Conservation (phyloP, 768 basidiomycete genomes). For the Russula ochroleuca region DNA sequence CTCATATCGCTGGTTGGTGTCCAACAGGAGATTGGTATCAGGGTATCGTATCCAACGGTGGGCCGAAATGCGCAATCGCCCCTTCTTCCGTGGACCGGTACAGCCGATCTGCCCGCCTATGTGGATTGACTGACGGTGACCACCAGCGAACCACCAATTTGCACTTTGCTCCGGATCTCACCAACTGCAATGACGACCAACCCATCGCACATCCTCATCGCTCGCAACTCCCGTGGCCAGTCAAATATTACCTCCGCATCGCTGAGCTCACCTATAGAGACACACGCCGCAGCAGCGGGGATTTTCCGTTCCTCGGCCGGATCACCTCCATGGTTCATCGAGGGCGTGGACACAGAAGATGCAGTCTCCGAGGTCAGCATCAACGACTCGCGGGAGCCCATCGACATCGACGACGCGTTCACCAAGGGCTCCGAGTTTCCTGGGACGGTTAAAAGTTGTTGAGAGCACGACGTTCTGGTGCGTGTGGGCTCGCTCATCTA, state of each 20-base stretch:
- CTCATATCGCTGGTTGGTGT: no score
- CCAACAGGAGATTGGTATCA: no score
- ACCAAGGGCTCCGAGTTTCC: slow-evolving; percentile 62
- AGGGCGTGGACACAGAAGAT: slow-evolving; percentile 67
- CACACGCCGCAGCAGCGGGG: slow-evolving; percentile 81
- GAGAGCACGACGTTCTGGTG: slow-evolving; percentile 89
- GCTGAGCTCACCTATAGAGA: slow-evolving; percentile 81
- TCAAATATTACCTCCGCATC: slow-evolving; percentile 68
- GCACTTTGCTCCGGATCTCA: not conserved
- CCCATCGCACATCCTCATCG: slow-evolving; percentile 85
- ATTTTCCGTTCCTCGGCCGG: slow-evolving; percentile 72
- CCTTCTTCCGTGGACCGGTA: not conserved
- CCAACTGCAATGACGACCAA: slow-evolving; percentile 54
- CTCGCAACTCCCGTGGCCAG: slow-evolving; percentile 72
- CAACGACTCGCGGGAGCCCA: slow-evolving; percentile 57
- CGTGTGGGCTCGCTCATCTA: slow-evolving; percentile 32
- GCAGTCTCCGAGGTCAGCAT: slow-evolving; percentile 64
- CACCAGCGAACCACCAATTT: not conserved
- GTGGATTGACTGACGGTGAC: not conserved
- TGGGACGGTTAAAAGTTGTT: slow-evolving; percentile 87
- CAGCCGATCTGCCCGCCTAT: not conserved
- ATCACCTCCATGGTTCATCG: slow-evolving; percentile 75
- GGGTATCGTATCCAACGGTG: not conserved
- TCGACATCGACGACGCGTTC: slow-evolving; percentile 83
- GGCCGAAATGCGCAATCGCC: not conserved